A percentile compares a stretch with the other conserved stretches of the same genome.
These are phyloP conservation scores for Rhizopogon rudus DNA, from an alignment of 768 basidiomycete genomes.

Conservation along the genomic window DNA sequence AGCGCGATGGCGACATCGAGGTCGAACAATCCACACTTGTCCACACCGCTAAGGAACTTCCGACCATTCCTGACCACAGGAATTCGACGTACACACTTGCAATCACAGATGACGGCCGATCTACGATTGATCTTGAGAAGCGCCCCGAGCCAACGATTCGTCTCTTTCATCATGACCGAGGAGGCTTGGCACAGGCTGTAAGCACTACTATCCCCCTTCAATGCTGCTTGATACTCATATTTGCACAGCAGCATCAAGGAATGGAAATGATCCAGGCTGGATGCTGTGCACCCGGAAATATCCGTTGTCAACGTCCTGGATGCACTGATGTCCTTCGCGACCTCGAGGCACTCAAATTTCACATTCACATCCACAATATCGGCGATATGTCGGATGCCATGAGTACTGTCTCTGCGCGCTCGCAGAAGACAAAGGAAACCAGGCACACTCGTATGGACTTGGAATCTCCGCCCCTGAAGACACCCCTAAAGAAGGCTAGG, in stretches of 20 bases:
- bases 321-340: slow-evolving; percentile 39
- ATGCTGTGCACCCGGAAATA: slow-evolving; percentile 23
- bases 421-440: background rate
- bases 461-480: background rate
- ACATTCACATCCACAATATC: slow-evolving; percentile 54
- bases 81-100: slow-evolving; percentile 22
- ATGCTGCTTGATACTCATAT: background rate
- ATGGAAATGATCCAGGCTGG: slow-evolving; percentile 20
- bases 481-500: slow-evolving; percentile 5
- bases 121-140: slow-evolving; percentile 27
- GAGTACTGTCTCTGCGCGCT: background rate
- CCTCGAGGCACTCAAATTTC: slow-evolving; percentile 43
- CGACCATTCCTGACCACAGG: slow-evolving; percentile 18
- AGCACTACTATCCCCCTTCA: slow-evolving; percentile 13
- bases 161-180: slow-evolving; percentile 31
- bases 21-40: background rate
- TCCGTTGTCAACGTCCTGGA: slow-evolving; percentile 41
- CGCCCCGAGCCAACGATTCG: slow-evolving; percentile 27
- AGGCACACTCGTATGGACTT: background rate
- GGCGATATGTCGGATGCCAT: slow-evolving; percentile 23
- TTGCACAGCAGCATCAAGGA: slow-evolving; percentile 19
- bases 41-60: slow-evolving; percentile 11
- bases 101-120: slow-evolving; percentile 5
- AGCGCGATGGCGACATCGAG: background rate
- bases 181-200: slow-evolving; percentile 36